Evolutionary conservation across 257 asterid genomes (phyloP).

Genomic region (Parsonsia alboflavescens): DNA sequence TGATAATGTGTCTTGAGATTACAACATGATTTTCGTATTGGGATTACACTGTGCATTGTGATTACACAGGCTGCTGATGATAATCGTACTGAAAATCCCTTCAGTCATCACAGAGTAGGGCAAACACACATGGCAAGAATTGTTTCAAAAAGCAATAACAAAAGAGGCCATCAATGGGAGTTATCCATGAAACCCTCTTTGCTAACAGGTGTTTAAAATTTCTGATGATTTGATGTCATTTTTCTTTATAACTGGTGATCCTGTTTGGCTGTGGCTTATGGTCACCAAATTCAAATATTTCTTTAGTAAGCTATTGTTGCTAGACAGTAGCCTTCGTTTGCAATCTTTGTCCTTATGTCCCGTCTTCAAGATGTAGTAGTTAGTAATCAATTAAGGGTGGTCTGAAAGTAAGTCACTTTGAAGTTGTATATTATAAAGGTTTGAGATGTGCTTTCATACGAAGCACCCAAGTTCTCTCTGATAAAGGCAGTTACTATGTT

Average conservation of each 20-base stretch:
- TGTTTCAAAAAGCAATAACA: constrained; percentile 54
- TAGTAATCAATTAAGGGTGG: neutral
- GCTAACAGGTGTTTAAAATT: constrained; percentile 46
- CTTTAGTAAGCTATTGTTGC: neutral
- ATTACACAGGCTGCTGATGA: constrained; percentile 55
- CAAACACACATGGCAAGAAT: constrained; percentile 70
- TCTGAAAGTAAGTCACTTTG: neutral
- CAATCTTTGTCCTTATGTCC: neutral
- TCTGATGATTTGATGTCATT: neutral
- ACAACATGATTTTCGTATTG: neutral
- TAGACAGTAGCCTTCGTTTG: neutral
- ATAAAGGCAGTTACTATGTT: neutral
- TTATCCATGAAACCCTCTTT: constrained; percentile 69
- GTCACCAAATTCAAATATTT: neutral
- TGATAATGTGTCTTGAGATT: neutral
- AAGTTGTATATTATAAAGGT: neutral
- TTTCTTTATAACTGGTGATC: neutral
- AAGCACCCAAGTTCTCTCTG: neutral
- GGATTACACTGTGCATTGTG: neutral
- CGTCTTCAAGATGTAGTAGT: neutral
- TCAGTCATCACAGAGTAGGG: constrained; percentile 55
- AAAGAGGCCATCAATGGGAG: constrained; percentile 60
- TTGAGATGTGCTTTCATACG: neutral
- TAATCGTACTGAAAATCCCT: constrained; percentile 55
- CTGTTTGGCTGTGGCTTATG: neutral